These are phyloP conservation scores for Plasmodium cynomolgi DNA, from an alignment of 169 alveolate species.

Conservation along the genomic window DNA sequence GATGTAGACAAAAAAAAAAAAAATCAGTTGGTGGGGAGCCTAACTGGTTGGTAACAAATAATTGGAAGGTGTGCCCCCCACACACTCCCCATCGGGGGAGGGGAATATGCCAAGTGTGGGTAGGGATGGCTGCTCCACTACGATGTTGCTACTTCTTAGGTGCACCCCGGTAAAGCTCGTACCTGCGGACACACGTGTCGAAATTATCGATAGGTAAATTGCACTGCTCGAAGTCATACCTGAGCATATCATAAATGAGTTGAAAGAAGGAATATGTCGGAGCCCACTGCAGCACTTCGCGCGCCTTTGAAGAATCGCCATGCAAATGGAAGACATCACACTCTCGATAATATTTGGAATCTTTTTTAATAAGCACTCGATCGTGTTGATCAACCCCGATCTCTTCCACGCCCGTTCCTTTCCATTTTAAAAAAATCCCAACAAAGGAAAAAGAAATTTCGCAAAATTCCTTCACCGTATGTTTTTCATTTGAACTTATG, in stretches of 20 bases:
- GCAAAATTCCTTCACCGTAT: slow-evolving; percentile 77
- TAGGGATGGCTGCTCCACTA: background rate
- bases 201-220: slow-evolving; percentile 48
- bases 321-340: slow-evolving; percentile 78
- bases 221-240: slow-evolving; percentile 54
- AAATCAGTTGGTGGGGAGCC: background rate
- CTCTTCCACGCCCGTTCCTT: slow-evolving; percentile 78
- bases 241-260: slow-evolving; percentile 81
- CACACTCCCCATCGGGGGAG: background rate
- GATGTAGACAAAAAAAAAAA: background rate
- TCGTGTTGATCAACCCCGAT: slow-evolving; percentile 72
- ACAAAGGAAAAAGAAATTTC: slow-evolving; percentile 76
- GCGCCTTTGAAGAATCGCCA: slow-evolving; percentile 83
- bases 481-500: slow-evolving; percentile 80
- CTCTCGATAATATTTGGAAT: slow-evolving; percentile 77
- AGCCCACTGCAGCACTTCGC: slow-evolving; percentile 76
- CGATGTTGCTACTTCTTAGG: background rate
- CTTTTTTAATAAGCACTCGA: slow-evolving; percentile 38
- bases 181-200: slow-evolving; percentile 45
- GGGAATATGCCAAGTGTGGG: background rate
- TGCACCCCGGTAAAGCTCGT: slow-evolving; percentile 1
- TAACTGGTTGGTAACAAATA: background rate
- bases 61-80: background rate
- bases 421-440: slow-evolving; percentile 76
- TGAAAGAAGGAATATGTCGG: slow-evolving; percentile 67